Evolutionary conservation across 75 land plant genomes (phyloP).

Genomic region (Larix kaempferi): DNA sequence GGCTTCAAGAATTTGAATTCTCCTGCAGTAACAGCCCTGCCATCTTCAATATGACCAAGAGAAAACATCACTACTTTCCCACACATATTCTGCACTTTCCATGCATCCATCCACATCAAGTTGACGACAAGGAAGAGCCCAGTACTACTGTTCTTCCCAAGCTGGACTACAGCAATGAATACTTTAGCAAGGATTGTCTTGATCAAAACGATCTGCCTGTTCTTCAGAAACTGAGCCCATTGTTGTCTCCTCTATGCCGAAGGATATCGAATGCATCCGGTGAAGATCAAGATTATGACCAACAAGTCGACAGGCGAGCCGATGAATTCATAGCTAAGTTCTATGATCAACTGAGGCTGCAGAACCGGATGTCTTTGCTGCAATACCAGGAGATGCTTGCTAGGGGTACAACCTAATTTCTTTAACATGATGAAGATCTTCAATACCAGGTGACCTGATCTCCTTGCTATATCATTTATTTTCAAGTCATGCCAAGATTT

Average conservation of each 20-base stretch:
- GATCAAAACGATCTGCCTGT: not conserved
- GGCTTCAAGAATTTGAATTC: constrained; percentile 50
- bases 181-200: constrained; percentile 10
- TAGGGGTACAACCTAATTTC: constrained; percentile 1
- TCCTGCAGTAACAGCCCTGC: constrained; percentile 53
- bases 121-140: constrained; percentile 1
- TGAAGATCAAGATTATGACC: constrained; percentile 17
- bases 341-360: constrained; percentile 39
- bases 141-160: not conserved
- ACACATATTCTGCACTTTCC: constrained; percentile 14
- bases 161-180: constrained; percentile 3
- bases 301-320: constrained; percentile 33
- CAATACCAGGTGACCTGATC: not conserved
- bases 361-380: constrained; percentile 16
- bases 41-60: constrained; percentile 6
- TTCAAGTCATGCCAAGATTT: too few relatives aligned
- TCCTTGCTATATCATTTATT: too few relatives aligned
- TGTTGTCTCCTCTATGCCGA: constrained; percentile 5
- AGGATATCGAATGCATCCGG: not conserved
- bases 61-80: constrained; percentile 5
- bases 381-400: constrained; percentile 17
- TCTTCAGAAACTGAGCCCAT: constrained; percentile 2
- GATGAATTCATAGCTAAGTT: constrained; percentile 64
- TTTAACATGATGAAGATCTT: not conserved
- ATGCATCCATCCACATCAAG: constrained; percentile 17